These are phyloP conservation scores for Tuber melanosporum DNA, from an alignment of 495 filamentous ascomycete species.

Conservation along the genomic window DNA sequence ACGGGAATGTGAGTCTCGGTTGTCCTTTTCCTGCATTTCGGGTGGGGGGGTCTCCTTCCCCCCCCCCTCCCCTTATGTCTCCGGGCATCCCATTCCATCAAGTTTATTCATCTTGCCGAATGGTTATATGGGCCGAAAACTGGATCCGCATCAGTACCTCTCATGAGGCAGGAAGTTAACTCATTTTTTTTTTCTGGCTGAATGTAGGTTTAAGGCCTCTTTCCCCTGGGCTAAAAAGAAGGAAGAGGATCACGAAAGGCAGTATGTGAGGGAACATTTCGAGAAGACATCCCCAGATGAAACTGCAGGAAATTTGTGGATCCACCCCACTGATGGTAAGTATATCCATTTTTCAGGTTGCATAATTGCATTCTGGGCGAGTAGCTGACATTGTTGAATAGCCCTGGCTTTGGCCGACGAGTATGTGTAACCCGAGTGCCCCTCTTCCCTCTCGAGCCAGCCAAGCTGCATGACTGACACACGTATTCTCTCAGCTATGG, in stretches of 20 bases:
- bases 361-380: neutral
- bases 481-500: slow-evolving; percentile 47
- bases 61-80: neutral
- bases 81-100: neutral
- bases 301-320: slow-evolving; percentile 95
- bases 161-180: slow-evolving; percentile 16
- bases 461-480: slow-evolving; percentile 27
- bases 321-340: slow-evolving; percentile 72
- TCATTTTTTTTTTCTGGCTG: slow-evolving; percentile 9
- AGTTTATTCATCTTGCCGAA: slow-evolving; percentile 2
- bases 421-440: slow-evolving; percentile 44
- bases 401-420: slow-evolving; percentile 80
- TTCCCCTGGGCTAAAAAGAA: slow-evolving; percentile 83
- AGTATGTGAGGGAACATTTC: slow-evolving; percentile 68
- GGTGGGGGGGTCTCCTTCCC: neutral
- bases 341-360: slow-evolving; percentile 6
- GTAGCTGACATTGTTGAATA: slow-evolving; percentile 41
- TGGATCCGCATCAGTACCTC: neutral
- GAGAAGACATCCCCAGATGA: slow-evolving; percentile 76
- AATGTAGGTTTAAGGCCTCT: slow-evolving; percentile 74
- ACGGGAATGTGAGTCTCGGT: slow-evolving; percentile 68
- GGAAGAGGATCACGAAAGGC: slow-evolving; percentile 81
- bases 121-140: neutral
- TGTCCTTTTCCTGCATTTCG: slow-evolving; percentile 6
- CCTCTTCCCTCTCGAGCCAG: slow-evolving; percentile 4